Percentiles rank a stretch among this genome's conserved stretches.
These are phyloP conservation scores for Lumnitzera racemosa DNA, from an alignment of 345 rosid species.

Conservation along the genomic window DNA sequence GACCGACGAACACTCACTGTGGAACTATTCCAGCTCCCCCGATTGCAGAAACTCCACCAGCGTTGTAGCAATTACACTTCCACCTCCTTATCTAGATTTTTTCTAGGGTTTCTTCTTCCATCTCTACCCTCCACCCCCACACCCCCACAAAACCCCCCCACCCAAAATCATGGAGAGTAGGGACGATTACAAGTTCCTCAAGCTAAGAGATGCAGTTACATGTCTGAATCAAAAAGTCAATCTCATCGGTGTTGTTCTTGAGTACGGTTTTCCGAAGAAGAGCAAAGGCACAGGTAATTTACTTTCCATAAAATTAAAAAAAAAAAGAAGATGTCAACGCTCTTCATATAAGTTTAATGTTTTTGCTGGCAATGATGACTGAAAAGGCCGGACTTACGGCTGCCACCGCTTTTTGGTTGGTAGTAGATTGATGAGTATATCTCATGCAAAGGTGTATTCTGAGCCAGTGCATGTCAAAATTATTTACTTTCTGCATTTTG, in stretches of 20 bases:
- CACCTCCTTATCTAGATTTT: too few relatives aligned
- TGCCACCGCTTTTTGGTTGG: slow-evolving; percentile 34
- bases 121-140: background rate
- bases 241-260: slow-evolving; percentile 49
- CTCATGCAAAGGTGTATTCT: slow-evolving; percentile 35
- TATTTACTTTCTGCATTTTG: background rate
- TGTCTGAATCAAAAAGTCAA: slow-evolving; percentile 50
- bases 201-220: slow-evolving; percentile 47
- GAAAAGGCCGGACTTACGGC: slow-evolving; percentile 76
- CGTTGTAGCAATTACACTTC: too few relatives aligned
- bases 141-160: too few relatives aligned
- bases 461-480: slow-evolving; percentile 31
- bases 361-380: slow-evolving; percentile 50
- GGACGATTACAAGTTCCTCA: slow-evolving; percentile 41
- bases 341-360: background rate
- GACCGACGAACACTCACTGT: too few relatives aligned
- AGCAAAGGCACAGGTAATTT: slow-evolving; percentile 50
- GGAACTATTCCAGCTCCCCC: too few relatives aligned
- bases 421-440: slow-evolving; percentile 47
- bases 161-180: slow-evolving; percentile 30
- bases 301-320: background rate
- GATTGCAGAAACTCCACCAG: too few relatives aligned
- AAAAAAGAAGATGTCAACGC: background rate
- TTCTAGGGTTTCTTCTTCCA: too few relatives aligned
- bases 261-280: slow-evolving; percentile 38